Evolutionary conservation across 371 early-diverging fungal genomes (phyloP).

Genomic region (Mortierella sp.): DNA sequence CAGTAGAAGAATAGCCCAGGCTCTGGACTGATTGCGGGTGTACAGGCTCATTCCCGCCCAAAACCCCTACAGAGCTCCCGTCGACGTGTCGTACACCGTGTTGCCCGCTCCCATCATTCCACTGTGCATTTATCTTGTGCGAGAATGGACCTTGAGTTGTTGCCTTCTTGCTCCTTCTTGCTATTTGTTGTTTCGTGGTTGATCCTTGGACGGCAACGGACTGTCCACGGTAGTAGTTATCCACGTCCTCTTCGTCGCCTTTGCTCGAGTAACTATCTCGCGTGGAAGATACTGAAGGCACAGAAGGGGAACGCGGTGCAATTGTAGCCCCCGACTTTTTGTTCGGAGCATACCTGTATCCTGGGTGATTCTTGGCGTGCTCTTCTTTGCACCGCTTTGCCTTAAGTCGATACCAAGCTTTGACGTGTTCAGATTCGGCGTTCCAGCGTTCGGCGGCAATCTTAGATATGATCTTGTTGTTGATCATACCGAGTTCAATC

Average conservation of each 20-base stretch:
- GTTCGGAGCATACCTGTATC: conserved; percentile 44
- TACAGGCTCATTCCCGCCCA: too few species aligned
- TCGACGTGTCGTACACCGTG: too few species aligned
- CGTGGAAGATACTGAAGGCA: too few species aligned
- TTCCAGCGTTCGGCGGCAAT: conserved; percentile 50
- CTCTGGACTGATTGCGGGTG: too few species aligned
- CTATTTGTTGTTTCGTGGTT: neutral
- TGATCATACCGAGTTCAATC: conserved; percentile 41
- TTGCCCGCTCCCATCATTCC: too few species aligned
- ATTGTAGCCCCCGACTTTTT: conserved; percentile 9
- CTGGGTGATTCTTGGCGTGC: conserved; percentile 35
- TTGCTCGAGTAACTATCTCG: too few species aligned
- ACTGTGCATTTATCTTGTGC: too few species aligned
- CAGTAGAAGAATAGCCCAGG: too few species aligned
- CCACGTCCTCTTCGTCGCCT: neutral
- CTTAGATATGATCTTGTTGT: conserved; percentile 49
- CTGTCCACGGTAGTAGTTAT: neutral
- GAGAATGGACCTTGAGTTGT: neutral
- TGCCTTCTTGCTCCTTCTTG: conserved; percentile 1
- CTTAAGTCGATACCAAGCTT: conserved; percentile 33
- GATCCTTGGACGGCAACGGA: neutral
- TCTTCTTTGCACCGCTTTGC: conserved; percentile 45
- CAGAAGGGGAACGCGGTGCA: too few species aligned
- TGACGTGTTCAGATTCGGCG: conserved; percentile 34
- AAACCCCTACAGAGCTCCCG: too few species aligned